phyloP scores from a whole-genome alignment of 1,284 basidiomycete species.

The Melampsora americana region DNA sequence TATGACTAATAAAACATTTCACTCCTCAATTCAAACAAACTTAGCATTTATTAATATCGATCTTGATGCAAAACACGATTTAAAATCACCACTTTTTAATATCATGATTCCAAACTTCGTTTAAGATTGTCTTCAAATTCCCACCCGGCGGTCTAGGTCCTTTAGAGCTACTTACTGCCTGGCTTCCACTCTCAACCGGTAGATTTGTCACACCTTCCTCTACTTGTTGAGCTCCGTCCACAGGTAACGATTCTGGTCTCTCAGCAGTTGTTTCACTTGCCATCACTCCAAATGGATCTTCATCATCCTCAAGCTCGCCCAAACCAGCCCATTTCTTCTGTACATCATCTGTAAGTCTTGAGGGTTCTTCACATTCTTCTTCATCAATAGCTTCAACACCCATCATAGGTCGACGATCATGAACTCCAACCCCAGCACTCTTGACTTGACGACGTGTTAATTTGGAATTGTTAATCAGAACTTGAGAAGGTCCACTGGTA shows the following conservation, averaged over 20 bases:
- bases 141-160: neutral
- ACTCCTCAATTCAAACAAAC: no score
- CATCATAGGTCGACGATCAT: conserved; percentile 21
- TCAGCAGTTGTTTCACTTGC: neutral
- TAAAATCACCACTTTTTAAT: neutral
- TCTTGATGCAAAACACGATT: no score
- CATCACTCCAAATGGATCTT: conserved; percentile 16
- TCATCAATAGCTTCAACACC: conserved; percentile 44
- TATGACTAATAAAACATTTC: no score
- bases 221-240: neutral
- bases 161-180: neutral
- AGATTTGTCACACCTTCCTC: neutral
- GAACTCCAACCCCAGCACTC: conserved; percentile 2
- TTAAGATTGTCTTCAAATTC: neutral
- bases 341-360: neutral
- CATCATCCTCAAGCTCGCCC: neutral
- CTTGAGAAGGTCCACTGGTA: neutral
- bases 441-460: neutral
- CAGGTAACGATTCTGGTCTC: neutral
- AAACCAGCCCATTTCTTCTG: neutral
- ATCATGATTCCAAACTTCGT: conserved; percentile 4
- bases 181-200: neutral
- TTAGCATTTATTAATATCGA: no score
- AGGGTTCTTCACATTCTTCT: conserved; percentile 10
- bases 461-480: neutral